A percentile compares a stretch with the other conserved stretches of the same genome.
Conservation (phyloP, 768 basidiomycete species). For the Leccinum sublutescens region DNA sequence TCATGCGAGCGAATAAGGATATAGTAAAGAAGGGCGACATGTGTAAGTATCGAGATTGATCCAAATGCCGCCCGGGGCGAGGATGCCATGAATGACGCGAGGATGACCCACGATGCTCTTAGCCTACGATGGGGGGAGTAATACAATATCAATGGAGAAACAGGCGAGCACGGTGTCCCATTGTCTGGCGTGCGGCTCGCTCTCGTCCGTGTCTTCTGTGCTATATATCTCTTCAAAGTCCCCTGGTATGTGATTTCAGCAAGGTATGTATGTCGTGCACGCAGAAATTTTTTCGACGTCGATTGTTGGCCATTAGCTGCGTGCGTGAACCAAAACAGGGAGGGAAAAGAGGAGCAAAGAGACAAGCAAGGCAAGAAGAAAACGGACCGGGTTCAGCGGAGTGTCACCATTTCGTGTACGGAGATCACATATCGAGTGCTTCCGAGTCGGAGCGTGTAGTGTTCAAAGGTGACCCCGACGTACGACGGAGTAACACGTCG, state of each 20-base stretch:
- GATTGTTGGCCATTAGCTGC: slow-evolving; percentile 58
- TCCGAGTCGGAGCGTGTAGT: slow-evolving; percentile 46
- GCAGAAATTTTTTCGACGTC: slow-evolving; percentile 68
- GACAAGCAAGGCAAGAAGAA: neutral
- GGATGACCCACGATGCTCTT: slow-evolving; percentile 92
- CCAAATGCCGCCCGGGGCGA: slow-evolving; percentile 88
- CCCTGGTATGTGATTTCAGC: slow-evolving; percentile 40
- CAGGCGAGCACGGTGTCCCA: slow-evolving; percentile 94
- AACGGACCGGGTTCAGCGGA: neutral
- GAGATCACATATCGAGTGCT: slow-evolving; percentile 50
- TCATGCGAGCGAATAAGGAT: neutral
- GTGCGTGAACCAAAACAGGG: neutral
- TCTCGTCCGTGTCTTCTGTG: slow-evolving; percentile 41
- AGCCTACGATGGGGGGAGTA: slow-evolving; percentile 49
- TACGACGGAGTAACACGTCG: slow-evolving; percentile 43
- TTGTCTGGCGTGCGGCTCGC: slow-evolving; percentile 67
- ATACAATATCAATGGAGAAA: slow-evolving; percentile 95
- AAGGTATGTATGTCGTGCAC: neutral
- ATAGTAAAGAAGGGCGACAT: neutral
- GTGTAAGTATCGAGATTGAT: slow-evolving; percentile 61
- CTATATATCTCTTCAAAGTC: slow-evolving; percentile 96
- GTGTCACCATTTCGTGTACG: neutral
- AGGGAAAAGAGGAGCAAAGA: neutral
- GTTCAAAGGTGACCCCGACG: slow-evolving; percentile 50
- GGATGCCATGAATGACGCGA: slow-evolving; percentile 77